These are phyloP conservation scores for Crinitomyces ghanaensis DNA, from an alignment of 805 yeast genomes.

Conservation along the genomic window DNA sequence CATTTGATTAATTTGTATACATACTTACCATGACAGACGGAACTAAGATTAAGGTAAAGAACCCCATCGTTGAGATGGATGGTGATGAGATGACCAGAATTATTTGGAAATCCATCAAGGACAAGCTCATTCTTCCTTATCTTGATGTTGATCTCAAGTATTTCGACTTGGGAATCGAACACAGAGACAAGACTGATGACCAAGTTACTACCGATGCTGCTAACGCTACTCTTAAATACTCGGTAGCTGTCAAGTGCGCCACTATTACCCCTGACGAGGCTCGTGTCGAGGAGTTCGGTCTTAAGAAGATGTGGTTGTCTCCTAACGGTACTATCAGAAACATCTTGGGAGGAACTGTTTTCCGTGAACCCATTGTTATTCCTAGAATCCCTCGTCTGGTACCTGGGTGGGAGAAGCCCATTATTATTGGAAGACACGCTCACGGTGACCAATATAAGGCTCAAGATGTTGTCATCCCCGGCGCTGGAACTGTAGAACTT, in stretches of 20 bases:
- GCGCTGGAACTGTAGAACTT: constrained; percentile 68
- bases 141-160: constrained; percentile 80
- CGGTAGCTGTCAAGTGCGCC: constrained; percentile 95
- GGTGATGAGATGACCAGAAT: constrained; percentile 98
- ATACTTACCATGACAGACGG: constrained; percentile 7
- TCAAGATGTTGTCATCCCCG: constrained; percentile 69
- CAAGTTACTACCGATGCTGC: constrained; percentile 85
- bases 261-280: constrained; percentile 95
- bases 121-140: constrained; percentile 74
- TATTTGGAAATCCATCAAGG: constrained; percentile 87
- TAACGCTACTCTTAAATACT: constrained; percentile 73
- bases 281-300: constrained; percentile 77
- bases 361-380: constrained; percentile 92
- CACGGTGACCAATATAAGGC: constrained; percentile 96
- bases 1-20: too few species aligned
- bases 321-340: constrained; percentile 97
- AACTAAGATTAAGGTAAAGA: constrained; percentile 61
- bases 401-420: constrained; percentile 90
- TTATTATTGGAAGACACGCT: constrained; percentile 95
- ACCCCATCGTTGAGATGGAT: constrained; percentile 92
- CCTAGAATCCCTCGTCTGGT: constrained; percentile 79
- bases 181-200: constrained; percentile 82
- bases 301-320: constrained; percentile 95
- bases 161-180: constrained; percentile 79
- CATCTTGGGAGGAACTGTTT: constrained; percentile 91